Base-by-base conservation (phyloP, 352 stramenopile species). In the Phytophthora pistaciae region DNA sequence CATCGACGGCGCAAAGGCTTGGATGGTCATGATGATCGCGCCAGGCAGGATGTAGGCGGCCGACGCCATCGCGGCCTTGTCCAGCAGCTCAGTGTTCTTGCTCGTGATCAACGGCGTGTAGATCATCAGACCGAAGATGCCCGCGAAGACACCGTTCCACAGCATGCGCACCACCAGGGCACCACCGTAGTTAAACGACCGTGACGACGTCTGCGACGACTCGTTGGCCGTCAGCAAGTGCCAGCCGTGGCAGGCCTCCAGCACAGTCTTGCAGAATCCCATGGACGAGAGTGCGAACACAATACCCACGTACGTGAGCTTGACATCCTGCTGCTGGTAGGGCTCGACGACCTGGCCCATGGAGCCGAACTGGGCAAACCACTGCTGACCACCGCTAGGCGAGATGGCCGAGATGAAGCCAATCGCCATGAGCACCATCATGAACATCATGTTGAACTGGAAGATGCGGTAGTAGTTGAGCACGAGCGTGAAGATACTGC, bases 401-500 rank as follows among this genome's bases (percentile, higher is more conserved):
- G 85, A 92, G 58, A 92, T 89, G 40, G 85, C 72, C 42, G 80
- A 74, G 21, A 84, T 83, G 49, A 89, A 92, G 44, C 59, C 77
- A 21, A 92, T 72, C n/a, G 87, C 79, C 60, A 87, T 80, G 5
- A 92, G 76, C 11, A 79, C 68, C 57, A 90, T 79, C 71, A 92
- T 77, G 61, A 90, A 92, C 79, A 91, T 88, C 64, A 91, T 82
- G 82, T 93, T 91, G 74, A 91, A 91, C 72, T 93, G 83, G 70
- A 93, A 93, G 56, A 93, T 93, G 21, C 85, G 85, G 66, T 85
- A 91, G 72, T 93, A 93, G 58, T 91, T 91, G 29, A 93, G 63
- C 56, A 93, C 80, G 33, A 91, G 77, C 40, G 83, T 93, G 56
- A 93, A 91, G 55, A 93, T 91, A 60, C 80, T 90, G 2, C 85